Percentiles rank a stretch among this genome's conserved stretches.
These are phyloP conservation scores for Nakazawaea ernobii DNA, from an alignment of 805 yeast species.

Conservation along the genomic window DNA sequence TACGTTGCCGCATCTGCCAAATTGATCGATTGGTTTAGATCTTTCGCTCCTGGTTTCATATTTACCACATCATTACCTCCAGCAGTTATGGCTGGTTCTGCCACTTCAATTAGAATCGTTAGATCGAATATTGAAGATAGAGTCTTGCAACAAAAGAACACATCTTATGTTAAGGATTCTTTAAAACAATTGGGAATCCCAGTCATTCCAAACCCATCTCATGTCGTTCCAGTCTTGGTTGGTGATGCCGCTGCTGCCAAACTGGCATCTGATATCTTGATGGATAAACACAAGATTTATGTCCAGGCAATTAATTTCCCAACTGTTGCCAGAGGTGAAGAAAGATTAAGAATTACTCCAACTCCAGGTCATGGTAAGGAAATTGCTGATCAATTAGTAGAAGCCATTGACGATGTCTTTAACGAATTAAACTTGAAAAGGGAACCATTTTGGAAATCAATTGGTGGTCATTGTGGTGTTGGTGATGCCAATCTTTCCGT, in stretches of 20 bases:
- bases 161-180: slow-evolving; percentile 75
- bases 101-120: slow-evolving; percentile 81
- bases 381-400: slow-evolving; percentile 68
- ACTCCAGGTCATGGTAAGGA: slow-evolving; percentile 92
- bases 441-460: slow-evolving; percentile 66
- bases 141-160: slow-evolving; percentile 76
- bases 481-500: slow-evolving; percentile 48
- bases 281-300: slow-evolving; percentile 79
- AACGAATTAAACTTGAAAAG: slow-evolving; percentile 68
- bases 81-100: slow-evolving; percentile 93
- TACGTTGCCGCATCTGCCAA: slow-evolving; percentile 85
- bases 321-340: slow-evolving; percentile 93
- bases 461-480: slow-evolving; percentile 91
- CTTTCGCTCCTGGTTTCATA: slow-evolving; percentile 95
- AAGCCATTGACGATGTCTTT: slow-evolving; percentile 79
- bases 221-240: slow-evolving; percentile 90
- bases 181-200: slow-evolving; percentile 77
- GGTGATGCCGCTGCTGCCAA: slow-evolving; percentile 95
- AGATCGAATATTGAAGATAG: slow-evolving; percentile 74
- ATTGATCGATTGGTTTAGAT: slow-evolving; percentile 91
- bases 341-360: slow-evolving; percentile 96
- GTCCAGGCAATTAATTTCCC: slow-evolving; percentile 99
- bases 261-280: slow-evolving; percentile 81
- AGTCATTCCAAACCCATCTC: slow-evolving; percentile 95
- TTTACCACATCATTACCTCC: slow-evolving; percentile 97